Evolutionary conservation across 2,329 filamentous ascomycete species (phyloP).

Genomic region (Fusarium pseudonygamai): DNA sequence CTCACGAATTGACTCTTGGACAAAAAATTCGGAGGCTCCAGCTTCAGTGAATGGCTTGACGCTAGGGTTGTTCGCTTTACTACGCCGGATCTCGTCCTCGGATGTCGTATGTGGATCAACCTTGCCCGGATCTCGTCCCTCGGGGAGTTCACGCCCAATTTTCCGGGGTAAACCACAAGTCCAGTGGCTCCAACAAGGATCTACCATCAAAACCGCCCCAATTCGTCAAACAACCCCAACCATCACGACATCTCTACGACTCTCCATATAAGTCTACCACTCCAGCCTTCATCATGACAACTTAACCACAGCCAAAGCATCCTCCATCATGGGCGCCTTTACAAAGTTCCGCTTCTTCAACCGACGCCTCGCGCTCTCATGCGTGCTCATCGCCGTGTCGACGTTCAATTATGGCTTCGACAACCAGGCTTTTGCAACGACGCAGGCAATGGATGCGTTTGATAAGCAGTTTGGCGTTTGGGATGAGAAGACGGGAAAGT

Average conservation of each 20-base stretch:
- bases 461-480: constrained; percentile 47
- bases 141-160: background rate
- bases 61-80: too few species aligned
- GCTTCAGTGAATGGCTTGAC: too few species aligned
- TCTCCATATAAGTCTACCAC: constrained; percentile 3
- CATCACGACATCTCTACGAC: constrained; percentile 26
- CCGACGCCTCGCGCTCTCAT: constrained; percentile 20
- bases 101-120: background rate
- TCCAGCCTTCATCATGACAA: background rate
- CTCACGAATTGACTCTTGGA: too few species aligned
- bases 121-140: background rate
- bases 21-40: too few species aligned
- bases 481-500: constrained; percentile 36
- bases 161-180: background rate
- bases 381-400: constrained; percentile 48
- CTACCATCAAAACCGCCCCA: background rate
- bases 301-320: background rate
- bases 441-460: constrained; percentile 51
- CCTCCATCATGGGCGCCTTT: constrained; percentile 26
- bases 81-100: background rate
- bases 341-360: constrained; percentile 41
- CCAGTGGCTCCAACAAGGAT: background rate
- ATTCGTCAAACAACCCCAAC: constrained; percentile 27
- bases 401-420: constrained; percentile 54
- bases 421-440: constrained; percentile 49